Evolutionary conservation across 352 stramenopile species (phyloP), one percentile per base, ranked within the genome.

Genomic region (Phytophthora pinifolia): DNA sequence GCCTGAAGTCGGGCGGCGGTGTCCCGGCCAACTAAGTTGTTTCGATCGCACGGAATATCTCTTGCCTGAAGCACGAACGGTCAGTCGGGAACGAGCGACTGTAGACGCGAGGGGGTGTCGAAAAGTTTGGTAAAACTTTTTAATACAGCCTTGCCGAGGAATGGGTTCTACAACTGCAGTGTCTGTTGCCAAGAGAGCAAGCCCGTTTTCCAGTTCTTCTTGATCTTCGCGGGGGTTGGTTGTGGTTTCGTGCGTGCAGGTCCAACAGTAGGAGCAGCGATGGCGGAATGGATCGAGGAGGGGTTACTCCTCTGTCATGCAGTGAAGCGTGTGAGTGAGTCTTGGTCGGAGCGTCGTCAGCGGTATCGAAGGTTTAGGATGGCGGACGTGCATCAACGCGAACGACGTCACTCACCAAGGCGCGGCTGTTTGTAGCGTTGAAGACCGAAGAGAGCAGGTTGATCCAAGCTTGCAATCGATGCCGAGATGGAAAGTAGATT

Each of bases 1-100:
- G 86, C 60, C 79, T 95, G 34, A 95, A 94, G 78, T 93, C 86
- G 61, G 86, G 86, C 61, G 86, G 86, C 54, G 86, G 86, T 52
- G 78, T 95, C 36, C 67, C 78, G 65, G 81, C 80, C 62, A 89
- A 93, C 70, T 93, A 93, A 84, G 64, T 73, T 52, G 47, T 35
- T 66, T 55, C 49, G 17, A 48, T 39, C 27, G 34, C 32, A 59
- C 46, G 37, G 58, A 41, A 46, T 54, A 57, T 49, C 50, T 66
- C 62, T 65, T 66, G 57, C 33, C 38, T 63, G 55, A 70, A 60
- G 52, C 44, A 64, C 54, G 59, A 74, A 57, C 45, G 55, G 63
- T 60, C 54, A 58, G 31, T 59, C 50, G 36, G 65, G 27, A 55
- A 60, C 65, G 45, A 65, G 52, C 52, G 70, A 74, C 52, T 76